A percentile compares a stretch with the other conserved stretches of the same genome.
phyloP scores from a whole-genome alignment of 805 yeast genomes.

The Wickerhamomyces ciferrii region DNA sequence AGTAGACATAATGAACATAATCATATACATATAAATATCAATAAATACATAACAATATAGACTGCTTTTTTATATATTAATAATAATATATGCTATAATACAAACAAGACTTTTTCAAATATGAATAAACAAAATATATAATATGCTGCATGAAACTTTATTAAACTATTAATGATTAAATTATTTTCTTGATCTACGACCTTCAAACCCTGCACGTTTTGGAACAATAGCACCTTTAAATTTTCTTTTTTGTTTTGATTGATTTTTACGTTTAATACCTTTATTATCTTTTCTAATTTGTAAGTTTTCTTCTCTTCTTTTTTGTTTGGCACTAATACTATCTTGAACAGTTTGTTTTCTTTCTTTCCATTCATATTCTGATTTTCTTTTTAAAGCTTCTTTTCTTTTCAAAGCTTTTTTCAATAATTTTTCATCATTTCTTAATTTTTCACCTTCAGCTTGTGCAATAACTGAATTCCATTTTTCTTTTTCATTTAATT shows the following conservation, averaged over 20 bases:
- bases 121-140: not conserved
- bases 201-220: conserved; percentile 89
- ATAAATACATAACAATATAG: too few relatives aligned
- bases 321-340: conserved; percentile 66
- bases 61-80: not conserved
- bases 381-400: conserved; percentile 76
- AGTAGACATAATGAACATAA: too few relatives aligned
- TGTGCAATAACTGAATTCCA: conserved; percentile 84
- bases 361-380: conserved; percentile 90
- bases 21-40: too few relatives aligned
- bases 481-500: conserved; percentile 62
- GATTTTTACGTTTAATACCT: conserved; percentile 73
- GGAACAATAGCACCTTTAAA: conserved; percentile 52
- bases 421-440: conserved; percentile 85
- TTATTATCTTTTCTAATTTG: conserved; percentile 81
- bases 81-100: not conserved
- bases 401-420: conserved; percentile 82
- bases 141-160: not conserved
- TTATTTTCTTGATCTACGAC: conserved; percentile 29
- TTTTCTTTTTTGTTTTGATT: conserved; percentile 59
- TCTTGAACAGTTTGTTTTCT: conserved; percentile 77
- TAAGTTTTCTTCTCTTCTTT: conserved; percentile 90
- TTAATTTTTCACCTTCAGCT: conserved; percentile 83
- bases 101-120: not conserved
- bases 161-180: too few relatives aligned